Conservation (phyloP, 352 stramenopile species). For the Globisporangium carolinianum region DNA sequence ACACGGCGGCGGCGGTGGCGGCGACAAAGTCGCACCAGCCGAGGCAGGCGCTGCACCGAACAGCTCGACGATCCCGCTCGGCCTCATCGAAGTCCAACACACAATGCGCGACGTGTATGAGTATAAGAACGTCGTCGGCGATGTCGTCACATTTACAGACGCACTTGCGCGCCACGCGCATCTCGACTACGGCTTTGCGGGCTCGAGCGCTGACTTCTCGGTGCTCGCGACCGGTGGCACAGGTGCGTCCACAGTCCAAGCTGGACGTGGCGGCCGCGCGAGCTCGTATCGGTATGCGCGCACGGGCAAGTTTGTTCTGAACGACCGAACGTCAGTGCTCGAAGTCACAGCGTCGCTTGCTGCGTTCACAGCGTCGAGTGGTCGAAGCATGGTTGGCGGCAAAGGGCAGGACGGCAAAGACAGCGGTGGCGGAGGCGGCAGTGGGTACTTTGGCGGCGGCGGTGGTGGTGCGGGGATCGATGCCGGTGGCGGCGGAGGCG, state of each 20-base stretch:
- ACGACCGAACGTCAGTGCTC: slow-evolving; percentile 21
- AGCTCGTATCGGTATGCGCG: slow-evolving; percentile 42
- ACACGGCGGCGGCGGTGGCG: slow-evolving; percentile 58
- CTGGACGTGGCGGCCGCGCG: slow-evolving; percentile 29
- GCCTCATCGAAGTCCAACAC: slow-evolving; percentile 12
- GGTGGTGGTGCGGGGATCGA: slow-evolving; percentile 57
- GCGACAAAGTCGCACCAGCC: slow-evolving; percentile 14
- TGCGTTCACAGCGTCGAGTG: slow-evolving; percentile 30
- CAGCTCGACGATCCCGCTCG: slow-evolving; percentile 22
- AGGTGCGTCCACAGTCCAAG: slow-evolving; percentile 19
- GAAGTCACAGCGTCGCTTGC: slow-evolving; percentile 20
- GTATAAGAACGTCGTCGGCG: slow-evolving; percentile 39
- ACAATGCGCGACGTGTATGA: slow-evolving; percentile 47
- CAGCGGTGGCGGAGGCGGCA: slow-evolving; percentile 68
- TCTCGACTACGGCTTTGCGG: slow-evolving; percentile 48
- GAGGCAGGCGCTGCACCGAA: slow-evolving; percentile 34
- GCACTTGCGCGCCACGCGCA: slow-evolving; percentile 37
- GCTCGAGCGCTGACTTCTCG: slow-evolving; percentile 36
- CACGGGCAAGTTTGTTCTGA: slow-evolving; percentile 31
- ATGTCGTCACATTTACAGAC: slow-evolving; percentile 36
- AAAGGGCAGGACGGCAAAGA: slow-evolving; percentile 71
- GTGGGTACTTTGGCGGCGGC: slow-evolving; percentile 69
- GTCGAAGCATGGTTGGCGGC: slow-evolving; percentile 31
- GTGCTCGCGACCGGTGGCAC: slow-evolving; percentile 41
- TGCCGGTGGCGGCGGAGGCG: slow-evolving; percentile 51